These are phyloP conservation scores for Candida succiphila DNA, from an alignment of 805 yeast genomes.

Conservation along the genomic window DNA sequence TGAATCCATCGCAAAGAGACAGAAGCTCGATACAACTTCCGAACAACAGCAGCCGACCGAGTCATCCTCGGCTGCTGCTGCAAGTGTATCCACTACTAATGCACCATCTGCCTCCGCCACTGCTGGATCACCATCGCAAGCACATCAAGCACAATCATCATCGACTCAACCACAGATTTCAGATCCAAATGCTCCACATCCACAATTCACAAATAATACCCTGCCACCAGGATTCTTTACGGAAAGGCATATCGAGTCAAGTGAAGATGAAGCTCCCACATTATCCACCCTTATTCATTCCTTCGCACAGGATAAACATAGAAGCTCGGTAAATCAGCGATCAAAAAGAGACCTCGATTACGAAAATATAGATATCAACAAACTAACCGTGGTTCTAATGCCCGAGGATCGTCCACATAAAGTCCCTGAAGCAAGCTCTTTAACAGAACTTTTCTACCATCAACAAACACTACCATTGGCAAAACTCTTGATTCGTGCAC, in stretches of 20 bases:
- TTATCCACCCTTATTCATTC: slow-evolving; percentile 18
- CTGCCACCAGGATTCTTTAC: slow-evolving; percentile 2
- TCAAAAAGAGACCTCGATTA: slow-evolving; percentile 22
- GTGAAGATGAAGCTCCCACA: slow-evolving; percentile 17
- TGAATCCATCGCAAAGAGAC: slow-evolving; percentile 1
- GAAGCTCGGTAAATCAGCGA: slow-evolving; percentile 18
- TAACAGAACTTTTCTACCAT: slow-evolving; percentile 78
- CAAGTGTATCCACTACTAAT: slow-evolving; percentile 9
- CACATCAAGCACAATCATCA: slow-evolving; percentile 4
- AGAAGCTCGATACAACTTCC: neutral
- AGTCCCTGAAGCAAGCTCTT: slow-evolving; percentile 48
- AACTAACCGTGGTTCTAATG: slow-evolving; percentile 34
- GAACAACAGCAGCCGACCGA: slow-evolving; percentile 6
- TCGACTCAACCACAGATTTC: slow-evolving; percentile 3
- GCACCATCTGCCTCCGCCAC: neutral
- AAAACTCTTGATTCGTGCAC: slow-evolving; percentile 73
- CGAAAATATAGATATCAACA: slow-evolving; percentile 30
- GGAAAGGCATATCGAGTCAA: slow-evolving; percentile 7
- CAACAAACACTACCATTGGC: slow-evolving; percentile 84
- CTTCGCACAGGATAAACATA: slow-evolving; percentile 11
- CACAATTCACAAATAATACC: neutral
- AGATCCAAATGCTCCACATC: slow-evolving; percentile 1
- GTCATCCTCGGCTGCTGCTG: too few species aligned
- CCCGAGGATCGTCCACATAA: slow-evolving; percentile 44
- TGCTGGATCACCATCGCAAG: slow-evolving; percentile 16